Percentiles rank a stretch among this genome's conserved stretches.
Conservation (phyloP, 1,139 yeast genomes). For the Pichiaceae sp. region DNA sequence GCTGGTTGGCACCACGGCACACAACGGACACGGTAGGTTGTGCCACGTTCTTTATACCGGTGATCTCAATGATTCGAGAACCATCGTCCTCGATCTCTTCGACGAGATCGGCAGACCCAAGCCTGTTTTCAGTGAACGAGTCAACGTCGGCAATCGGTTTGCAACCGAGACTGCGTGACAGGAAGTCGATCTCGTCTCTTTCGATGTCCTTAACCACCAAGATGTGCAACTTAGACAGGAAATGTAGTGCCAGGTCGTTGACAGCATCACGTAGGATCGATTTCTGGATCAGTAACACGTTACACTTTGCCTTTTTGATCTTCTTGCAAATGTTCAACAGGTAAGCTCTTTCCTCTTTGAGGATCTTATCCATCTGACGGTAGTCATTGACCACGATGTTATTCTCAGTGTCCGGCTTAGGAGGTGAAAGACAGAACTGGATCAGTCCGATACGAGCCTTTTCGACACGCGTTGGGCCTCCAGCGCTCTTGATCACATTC, state of each 20-base stretch:
- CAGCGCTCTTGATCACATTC: constrained; percentile 79
- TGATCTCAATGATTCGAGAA: constrained; percentile 80
- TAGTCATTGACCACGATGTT: constrained; percentile 95
- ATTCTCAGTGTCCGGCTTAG: constrained; percentile 98
- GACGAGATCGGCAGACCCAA: constrained; percentile 85
- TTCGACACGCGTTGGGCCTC: constrained; percentile 94
- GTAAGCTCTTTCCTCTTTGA: constrained; percentile 95
- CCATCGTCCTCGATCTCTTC: constrained; percentile 93
- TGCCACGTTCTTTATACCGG: constrained; percentile 65
- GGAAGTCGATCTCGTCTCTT: constrained; percentile 92
- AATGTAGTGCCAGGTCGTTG: constrained; percentile 91
- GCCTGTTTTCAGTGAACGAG: constrained; percentile 82
- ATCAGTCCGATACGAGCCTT: constrained; percentile 88
- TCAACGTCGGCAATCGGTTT: constrained; percentile 96
- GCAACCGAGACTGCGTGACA: constrained; percentile 86
- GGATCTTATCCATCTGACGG: constrained; percentile 97
- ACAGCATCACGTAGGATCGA: constrained; percentile 96
- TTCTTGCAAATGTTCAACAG: constrained; percentile 89
- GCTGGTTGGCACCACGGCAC: constrained; percentile 89
- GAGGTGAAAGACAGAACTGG: constrained; percentile 96
- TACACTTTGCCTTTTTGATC: constrained; percentile 94
- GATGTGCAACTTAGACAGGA: constrained; percentile 83
- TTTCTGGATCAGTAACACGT: constrained; percentile 86
- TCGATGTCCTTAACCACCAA: constrained; percentile 94
- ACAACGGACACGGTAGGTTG: constrained; percentile 83